A percentile compares a stretch with the other conserved stretches of the same genome.
Evolutionary conservation across 306 rosid species (phyloP).

Genomic region (Arachis stenosperma): DNA sequence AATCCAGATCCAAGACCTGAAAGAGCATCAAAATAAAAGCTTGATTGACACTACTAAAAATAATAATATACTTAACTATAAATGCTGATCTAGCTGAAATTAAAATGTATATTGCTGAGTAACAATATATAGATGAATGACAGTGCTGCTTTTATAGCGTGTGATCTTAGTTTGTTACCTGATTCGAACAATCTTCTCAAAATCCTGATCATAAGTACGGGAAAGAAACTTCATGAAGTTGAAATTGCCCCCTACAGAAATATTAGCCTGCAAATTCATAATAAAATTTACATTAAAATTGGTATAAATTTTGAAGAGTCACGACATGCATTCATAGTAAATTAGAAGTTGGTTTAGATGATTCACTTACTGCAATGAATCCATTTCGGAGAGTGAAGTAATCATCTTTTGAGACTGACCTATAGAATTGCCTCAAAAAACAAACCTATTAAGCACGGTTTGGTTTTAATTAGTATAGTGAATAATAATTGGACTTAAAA

Average conservation of each 20-base stretch:
- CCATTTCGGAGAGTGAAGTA: slow-evolving; percentile 71
- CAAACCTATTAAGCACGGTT: slow-evolving; percentile 48
- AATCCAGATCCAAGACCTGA: slow-evolving; percentile 74
- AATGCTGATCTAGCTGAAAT: neutral
- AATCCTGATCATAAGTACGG: slow-evolving; percentile 66
- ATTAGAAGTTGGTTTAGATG: neutral
- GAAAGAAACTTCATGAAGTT: slow-evolving; percentile 64
- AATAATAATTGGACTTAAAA: neutral
- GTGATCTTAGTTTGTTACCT: slow-evolving; percentile 28
- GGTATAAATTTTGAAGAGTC: slow-evolving; percentile 13
- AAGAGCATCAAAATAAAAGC: slow-evolving; percentile 24
- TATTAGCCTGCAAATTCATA: slow-evolving; percentile 54
- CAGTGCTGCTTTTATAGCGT: neutral
- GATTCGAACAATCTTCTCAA: slow-evolving; percentile 63
- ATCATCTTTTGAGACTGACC: slow-evolving; percentile 66
- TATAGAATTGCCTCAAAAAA: slow-evolving; percentile 57
- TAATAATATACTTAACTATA: neutral
- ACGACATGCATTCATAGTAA: slow-evolving; percentile 10
- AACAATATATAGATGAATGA: no score
- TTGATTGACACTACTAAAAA: neutral
- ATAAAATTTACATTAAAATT: slow-evolving; percentile 13
- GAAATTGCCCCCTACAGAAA: slow-evolving; percentile 52
- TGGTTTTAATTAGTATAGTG: neutral
- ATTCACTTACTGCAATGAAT: slow-evolving; percentile 59
- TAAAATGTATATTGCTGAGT: neutral